Base-by-base conservation (phyloP, 1,284 basidiomycete genomes). In the Mycosarcoma maydis region DNA sequence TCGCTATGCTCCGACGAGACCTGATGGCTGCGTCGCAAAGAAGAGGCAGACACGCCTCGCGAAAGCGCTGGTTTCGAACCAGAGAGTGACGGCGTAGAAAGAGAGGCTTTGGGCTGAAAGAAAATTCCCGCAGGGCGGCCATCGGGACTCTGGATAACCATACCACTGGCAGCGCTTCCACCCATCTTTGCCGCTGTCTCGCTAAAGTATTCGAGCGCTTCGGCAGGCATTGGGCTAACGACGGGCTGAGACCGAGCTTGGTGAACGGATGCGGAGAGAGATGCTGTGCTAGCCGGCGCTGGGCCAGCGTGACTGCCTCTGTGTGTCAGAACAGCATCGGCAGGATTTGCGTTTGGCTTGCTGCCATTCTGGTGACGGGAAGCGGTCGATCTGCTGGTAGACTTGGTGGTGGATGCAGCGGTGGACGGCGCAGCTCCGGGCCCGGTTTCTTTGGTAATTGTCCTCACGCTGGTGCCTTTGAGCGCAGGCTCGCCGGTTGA, bases 51-150 rank as follows among this genome's bases (percentile, higher is more conserved):
- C 7, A 57, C 33, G 7, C 71, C 68, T 14, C 67, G 56, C 6
- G 52, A 57, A 20, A 61, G 40, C 9, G 47, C 29, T 6, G 67
- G 61, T 17, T 65, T 70, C 9, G 55, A 55, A 20, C 52, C 56
- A 6, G 38, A 3, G 10, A 41, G 20, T 14, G 54, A 53, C 29
- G 65, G 47, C n/a, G 50, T 57, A 11, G 60, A 48, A 10, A 22
- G 34, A 5, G 45, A 37, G 23, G 45, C 34, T 33, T 59, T 64
- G 6, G 95, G 95, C 72, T 94, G 90, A 83, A 98, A 98, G 83
- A 94, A 92, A 68, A 98, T 94, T 6, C 93, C 94, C 19, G 92
- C 88, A 0, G 93, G 91, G 65, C 93, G 88, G 0, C 95, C 95
- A 78, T 96, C 92, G 0, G 92, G 92, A 77, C 89, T 92, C 70